phyloP scores from a whole-genome alignment of 1,284 basidiomycete species.

The Boletus calvinii region DNA sequence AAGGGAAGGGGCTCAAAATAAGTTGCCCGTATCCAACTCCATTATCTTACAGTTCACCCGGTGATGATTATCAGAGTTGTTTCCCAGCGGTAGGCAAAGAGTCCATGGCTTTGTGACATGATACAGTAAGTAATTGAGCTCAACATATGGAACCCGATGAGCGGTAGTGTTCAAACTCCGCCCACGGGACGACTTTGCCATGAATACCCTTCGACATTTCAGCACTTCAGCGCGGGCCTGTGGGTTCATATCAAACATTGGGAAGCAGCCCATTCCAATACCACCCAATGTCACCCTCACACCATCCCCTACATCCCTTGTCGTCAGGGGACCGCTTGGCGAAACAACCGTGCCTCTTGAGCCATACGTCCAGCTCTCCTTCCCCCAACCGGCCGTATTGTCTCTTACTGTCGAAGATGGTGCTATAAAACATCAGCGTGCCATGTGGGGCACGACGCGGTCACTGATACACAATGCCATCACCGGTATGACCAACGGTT shows the following conservation, averaged over 20 bases:
- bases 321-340: conserved; percentile 77
- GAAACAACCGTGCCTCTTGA: conserved; percentile 67
- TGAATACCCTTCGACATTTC: conserved; percentile 44
- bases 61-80: no score
- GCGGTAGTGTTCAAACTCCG: conserved; percentile 14
- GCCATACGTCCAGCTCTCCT: conserved; percentile 65
- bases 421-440: conserved; percentile 72
- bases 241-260: conserved; percentile 68
- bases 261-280: conserved; percentile 73
- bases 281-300: conserved; percentile 67
- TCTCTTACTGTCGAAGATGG: conserved; percentile 72
- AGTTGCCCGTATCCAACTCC: no score
- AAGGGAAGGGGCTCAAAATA: no score
- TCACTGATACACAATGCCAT: conserved; percentile 90
- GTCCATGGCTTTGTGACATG: no score
- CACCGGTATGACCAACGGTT: conserved; percentile 87
- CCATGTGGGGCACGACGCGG: conserved; percentile 93
- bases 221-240: conserved; percentile 43
- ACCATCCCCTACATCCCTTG: conserved; percentile 50
- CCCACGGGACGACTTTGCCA: conserved; percentile 11
- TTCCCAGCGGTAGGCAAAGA: no score
- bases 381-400: conserved; percentile 48
- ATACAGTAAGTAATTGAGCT: no score
- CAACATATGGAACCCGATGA: no score
- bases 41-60: no score